phyloP scores from a whole-genome alignment of 2,329 filamentous ascomycete genomes.

The Ascochyta fabae region DNA sequence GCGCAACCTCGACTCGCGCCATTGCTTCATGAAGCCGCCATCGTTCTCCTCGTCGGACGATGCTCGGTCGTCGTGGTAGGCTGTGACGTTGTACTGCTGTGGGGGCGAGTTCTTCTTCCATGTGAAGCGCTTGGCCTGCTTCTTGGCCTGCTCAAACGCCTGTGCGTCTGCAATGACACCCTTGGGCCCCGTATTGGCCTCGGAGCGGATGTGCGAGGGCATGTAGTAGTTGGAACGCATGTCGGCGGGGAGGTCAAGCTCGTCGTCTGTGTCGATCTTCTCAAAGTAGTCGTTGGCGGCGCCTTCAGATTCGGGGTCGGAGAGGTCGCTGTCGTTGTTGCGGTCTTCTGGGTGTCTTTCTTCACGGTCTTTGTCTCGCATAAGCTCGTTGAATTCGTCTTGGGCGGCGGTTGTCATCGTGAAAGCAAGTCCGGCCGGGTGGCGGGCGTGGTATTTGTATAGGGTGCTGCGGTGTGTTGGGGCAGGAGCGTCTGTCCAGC shows the following conservation, averaged over 20 bases:
- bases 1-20: conserved; percentile 79
- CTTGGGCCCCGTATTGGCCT: conserved; percentile 80
- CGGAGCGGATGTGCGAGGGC: conserved; percentile 68
- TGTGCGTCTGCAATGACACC: conserved; percentile 86
- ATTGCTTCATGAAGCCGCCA: conserved; percentile 80
- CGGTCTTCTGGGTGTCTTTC: conserved; percentile 57
- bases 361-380: conserved; percentile 55
- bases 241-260: conserved; percentile 54
- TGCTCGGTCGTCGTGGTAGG: conserved; percentile 59
- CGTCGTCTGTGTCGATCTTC: conserved; percentile 61
- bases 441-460: conserved; percentile 16
- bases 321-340: conserved; percentile 65
- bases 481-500: conserved; percentile 9
- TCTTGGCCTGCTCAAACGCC: conserved; percentile 71
- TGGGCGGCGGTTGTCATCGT: conserved; percentile 56
- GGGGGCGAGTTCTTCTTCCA: conserved; percentile 36
- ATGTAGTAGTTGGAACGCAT: conserved; percentile 64
- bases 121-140: conserved; percentile 46
- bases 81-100: conserved; percentile 35
- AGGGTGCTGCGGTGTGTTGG: conserved; percentile 17
- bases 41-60: conserved; percentile 68
- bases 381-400: conserved; percentile 60
- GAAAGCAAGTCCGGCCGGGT: conserved; percentile 23
- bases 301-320: conserved; percentile 61
- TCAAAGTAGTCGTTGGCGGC: conserved; percentile 62